A percentile compares a stretch with the other conserved stretches of the same genome.
These are phyloP conservation scores for Phialophora chinensis DNA, from an alignment of 2,329 filamentous ascomycete species.

Conservation along the genomic window DNA sequence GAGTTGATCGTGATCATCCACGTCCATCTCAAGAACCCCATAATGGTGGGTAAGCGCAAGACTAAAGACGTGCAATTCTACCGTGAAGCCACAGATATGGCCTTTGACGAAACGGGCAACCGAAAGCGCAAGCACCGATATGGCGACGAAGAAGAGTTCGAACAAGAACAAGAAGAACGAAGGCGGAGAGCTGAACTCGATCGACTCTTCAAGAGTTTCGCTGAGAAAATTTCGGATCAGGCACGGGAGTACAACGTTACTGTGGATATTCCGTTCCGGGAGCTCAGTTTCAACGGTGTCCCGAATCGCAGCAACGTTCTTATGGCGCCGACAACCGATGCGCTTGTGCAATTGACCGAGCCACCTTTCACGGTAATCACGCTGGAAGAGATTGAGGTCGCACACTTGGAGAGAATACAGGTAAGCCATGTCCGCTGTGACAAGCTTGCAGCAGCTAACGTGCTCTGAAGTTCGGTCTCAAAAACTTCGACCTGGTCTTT, in stretches of 20 bases:
- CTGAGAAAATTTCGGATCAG: slow-evolving; percentile 96
- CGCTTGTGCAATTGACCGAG: slow-evolving; percentile 93
- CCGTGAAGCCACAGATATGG: slow-evolving; percentile 95
- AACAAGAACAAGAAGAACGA: slow-evolving; percentile 96
- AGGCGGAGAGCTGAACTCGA: slow-evolving; percentile 89
- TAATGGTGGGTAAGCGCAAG: slow-evolving; percentile 98
- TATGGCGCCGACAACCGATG: slow-evolving; percentile 95
- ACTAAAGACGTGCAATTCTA: slow-evolving; percentile 99
- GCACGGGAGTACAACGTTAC: slow-evolving; percentile 88
- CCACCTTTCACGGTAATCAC: slow-evolving; percentile 96
- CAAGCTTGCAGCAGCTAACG: slow-evolving; percentile 39
- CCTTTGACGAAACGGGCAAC: slow-evolving; percentile 98
- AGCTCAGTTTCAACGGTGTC: slow-evolving; percentile 95
- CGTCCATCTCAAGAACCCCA: slow-evolving; percentile 95
- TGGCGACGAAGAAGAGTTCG: slow-evolving; percentile 97
- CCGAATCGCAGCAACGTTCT: slow-evolving; percentile 94
- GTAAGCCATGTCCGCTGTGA: slow-evolving; percentile 41
- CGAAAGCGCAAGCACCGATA: slow-evolving; percentile 97
- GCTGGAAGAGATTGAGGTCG: slow-evolving; percentile 92
- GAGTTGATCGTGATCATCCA: slow-evolving; percentile 98
- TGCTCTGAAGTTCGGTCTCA: slow-evolving; percentile 77
- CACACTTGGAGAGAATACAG: slow-evolving; percentile 90
- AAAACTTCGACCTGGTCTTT: slow-evolving; percentile 98
- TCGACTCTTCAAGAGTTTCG: slow-evolving; percentile 92
- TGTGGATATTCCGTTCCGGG: slow-evolving; percentile 95